These are phyloP conservation scores for Schizochytrium sp. DNA, from an alignment of 108 stramenopile genomes.

Conservation along the genomic window DNA sequence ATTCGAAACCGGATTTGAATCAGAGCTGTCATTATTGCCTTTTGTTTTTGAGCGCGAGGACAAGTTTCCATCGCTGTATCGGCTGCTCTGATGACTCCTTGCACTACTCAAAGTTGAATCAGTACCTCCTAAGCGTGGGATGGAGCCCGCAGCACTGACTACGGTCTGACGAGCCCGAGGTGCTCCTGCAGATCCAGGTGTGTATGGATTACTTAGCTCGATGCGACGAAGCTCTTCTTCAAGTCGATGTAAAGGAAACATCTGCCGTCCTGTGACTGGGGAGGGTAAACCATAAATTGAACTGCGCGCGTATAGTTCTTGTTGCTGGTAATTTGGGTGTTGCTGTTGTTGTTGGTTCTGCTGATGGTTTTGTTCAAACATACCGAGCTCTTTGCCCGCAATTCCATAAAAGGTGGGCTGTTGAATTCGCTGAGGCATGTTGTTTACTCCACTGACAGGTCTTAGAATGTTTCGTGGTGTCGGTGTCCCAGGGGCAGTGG, in stretches of 20 bases:
- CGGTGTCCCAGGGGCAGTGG: conserved; percentile 47
- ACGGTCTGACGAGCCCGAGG: neutral
- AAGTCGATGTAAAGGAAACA: conserved; percentile 29
- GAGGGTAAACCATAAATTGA: conserved; percentile 18
- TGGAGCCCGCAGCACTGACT: neutral
- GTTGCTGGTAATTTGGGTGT: neutral
- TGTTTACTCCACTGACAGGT: neutral
- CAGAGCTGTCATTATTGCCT: neutral
- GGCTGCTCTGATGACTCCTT: neutral
- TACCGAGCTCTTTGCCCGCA: no score
- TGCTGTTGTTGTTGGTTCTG: neutral
- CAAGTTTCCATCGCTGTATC: neutral
- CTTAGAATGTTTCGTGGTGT: conserved; percentile 9
- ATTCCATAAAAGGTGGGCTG: neutral
- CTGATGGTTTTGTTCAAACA: neutral
- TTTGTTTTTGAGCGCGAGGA: neutral
- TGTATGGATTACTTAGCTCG: conserved; percentile 47
- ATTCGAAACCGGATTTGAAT: neutral
- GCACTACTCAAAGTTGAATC: conserved; percentile 8
- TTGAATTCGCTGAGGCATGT: neutral
- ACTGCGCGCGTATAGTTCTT: neutral
- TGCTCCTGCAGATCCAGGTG: neutral
- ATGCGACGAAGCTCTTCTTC: conserved; percentile 36
- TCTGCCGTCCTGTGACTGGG: conserved; percentile 23
- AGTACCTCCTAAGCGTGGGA: neutral